A percentile compares a stretch with the other conserved stretches of the same genome.
Evolutionary conservation across 2,329 filamentous ascomycete genomes (phyloP).

Genomic region (Ceratocystis eucalypticola): DNA sequence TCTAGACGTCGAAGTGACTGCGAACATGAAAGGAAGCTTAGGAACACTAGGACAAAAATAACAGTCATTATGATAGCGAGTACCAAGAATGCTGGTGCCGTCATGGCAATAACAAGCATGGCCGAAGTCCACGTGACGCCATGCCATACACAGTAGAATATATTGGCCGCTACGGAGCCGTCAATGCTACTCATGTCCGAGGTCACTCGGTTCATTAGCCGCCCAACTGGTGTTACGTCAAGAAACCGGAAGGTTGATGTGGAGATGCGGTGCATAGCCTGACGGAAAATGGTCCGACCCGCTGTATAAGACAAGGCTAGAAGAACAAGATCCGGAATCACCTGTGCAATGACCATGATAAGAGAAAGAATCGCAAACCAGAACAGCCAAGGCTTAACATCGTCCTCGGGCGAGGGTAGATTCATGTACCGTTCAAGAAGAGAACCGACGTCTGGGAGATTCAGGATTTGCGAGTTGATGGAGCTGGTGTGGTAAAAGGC

Average conservation of each 20-base stretch:
- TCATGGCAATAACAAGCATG: constrained; percentile 62
- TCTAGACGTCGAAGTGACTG: constrained; percentile 73
- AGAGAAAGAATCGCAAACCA: constrained; percentile 55
- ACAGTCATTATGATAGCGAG: constrained; percentile 56
- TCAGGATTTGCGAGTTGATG: not conserved
- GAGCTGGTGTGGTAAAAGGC: not conserved
- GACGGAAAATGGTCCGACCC: constrained; percentile 59
- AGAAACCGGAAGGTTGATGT: constrained; percentile 80
- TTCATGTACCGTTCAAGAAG: constrained; percentile 8
- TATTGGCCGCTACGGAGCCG: constrained; percentile 63
- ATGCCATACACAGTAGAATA: constrained; percentile 58
- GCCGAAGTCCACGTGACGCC: constrained; percentile 58
- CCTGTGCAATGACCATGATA: constrained; percentile 44
- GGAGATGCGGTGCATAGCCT: constrained; percentile 59
- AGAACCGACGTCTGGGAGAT: constrained; percentile 1
- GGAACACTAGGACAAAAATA: constrained; percentile 60
- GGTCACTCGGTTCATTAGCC: constrained; percentile 83
- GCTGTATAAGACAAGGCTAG: constrained; percentile 68
- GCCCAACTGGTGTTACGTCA: constrained; percentile 75
- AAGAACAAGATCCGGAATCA: constrained; percentile 52
- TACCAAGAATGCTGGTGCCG: constrained; percentile 62
- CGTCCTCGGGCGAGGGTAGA: constrained; percentile 36
- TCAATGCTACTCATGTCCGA: constrained; percentile 84
- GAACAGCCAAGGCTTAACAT: constrained; percentile 62
- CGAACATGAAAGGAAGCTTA: constrained; percentile 65